Base-by-base conservation (phyloP, 805 yeast species). In the Ogataea chonburiensis region DNA sequence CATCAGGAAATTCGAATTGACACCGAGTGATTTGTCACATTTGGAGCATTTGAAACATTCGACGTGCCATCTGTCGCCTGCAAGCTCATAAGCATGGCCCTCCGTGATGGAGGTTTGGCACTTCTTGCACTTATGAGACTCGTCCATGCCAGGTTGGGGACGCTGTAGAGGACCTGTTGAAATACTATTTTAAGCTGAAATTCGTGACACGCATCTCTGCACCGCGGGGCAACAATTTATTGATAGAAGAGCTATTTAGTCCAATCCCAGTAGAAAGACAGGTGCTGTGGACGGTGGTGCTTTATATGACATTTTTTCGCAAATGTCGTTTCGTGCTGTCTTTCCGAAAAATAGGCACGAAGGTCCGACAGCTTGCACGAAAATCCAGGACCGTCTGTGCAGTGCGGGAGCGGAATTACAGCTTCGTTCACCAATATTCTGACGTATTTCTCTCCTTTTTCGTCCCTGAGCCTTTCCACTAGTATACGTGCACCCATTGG, bases 41-140 rank as follows among this genome's bases (percentile, higher is more conserved):
- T 82, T 82, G 37, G 94, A 83, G 62, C 98, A 93, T 30, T 79
- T 72, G 63, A 93, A 93, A 63, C 98, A 93, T 45, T 83, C 75
- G 38, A 87, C 83, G 60, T 93, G 98, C 98, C 98, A 93, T 46
- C 96, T 77, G 56, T 87, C 91, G 17, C 84, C 94, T 16, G 96
- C 96, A 32, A 91, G 68, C 58, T 91, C 98, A 57, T 87, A 93
- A 3, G 98, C 98, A 47, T 89, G 94, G 20, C 96, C 96, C 52
- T 86, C 95, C 13, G 75, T 74, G 31, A 91, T 85, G 17, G 81
- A 66, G 40, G 71, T 55, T 24, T 64, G 53, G 46, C 80, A 75
- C 35, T 52, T 54, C 34, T 58, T 58, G 42, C 67, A 62, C 14
- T 35, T 35, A 28, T 54, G 52, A 17, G 54, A 34, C 13, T 45